phyloP scores from a whole-genome alignment of 441 rosid species.

The Adansonia rubrostipa region DNA sequence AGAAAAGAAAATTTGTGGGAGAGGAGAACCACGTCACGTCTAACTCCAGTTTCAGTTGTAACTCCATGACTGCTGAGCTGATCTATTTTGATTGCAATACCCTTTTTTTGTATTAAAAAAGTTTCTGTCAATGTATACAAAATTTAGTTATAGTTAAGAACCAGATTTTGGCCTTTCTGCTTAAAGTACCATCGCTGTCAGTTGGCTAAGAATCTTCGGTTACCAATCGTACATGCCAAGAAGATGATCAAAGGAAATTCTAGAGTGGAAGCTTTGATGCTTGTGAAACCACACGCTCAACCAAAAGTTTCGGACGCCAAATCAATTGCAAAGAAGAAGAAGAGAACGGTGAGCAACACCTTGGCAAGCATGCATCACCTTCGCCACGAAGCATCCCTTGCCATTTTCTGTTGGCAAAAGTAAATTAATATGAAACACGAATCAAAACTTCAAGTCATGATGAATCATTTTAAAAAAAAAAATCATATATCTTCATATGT shows the following conservation, averaged over 20 bases:
- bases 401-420: neutral
- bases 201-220: too few relatives aligned
- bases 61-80: neutral
- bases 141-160: neutral
- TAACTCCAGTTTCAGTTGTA: conserved; percentile 29
- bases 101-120: neutral
- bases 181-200: neutral
- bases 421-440: too few relatives aligned
- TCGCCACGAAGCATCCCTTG: neutral
- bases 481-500: too few relatives aligned
- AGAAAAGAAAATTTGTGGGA: conserved; percentile 37
- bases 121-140: neutral
- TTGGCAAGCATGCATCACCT: neutral
- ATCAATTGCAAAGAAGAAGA: neutral
- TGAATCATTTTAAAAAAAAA: too few relatives aligned
- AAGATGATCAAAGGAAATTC: too few relatives aligned
- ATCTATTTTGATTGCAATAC: neutral
- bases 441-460: too few relatives aligned
- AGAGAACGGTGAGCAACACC: too few relatives aligned
- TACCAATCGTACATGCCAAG: too few relatives aligned
- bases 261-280: neutral
- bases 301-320: neutral
- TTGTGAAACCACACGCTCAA: neutral
- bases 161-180: neutral
- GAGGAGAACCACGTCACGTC: conserved; percentile 30